A percentile compares a stretch with the other conserved stretches of the same genome.
These are phyloP conservation scores for Solanum habrochaites DNA, from an alignment of 257 asterid genomes.

Conservation along the genomic window DNA sequence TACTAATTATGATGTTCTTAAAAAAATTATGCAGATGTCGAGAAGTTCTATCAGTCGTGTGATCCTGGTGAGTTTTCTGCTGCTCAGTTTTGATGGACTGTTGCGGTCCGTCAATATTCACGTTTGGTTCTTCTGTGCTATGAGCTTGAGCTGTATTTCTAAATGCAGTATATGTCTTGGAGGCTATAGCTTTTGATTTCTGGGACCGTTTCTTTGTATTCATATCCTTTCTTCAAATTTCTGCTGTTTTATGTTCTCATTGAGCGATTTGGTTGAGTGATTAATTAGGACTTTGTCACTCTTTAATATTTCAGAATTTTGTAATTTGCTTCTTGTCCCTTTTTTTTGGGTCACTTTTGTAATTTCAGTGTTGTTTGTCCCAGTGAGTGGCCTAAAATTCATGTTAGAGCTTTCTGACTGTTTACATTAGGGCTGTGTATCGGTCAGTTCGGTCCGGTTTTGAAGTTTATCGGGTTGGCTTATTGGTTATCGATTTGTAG, in stretches of 20 bases:
- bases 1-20: not conserved
- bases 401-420: not conserved
- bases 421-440: too few relatives aligned
- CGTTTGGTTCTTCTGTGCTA: not conserved
- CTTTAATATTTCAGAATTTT: not conserved
- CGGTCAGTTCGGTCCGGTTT: too few relatives aligned
- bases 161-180: not conserved
- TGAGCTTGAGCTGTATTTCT: not conserved
- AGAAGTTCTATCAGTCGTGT: constrained; percentile 72
- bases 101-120: not conserved
- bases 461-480: too few relatives aligned
- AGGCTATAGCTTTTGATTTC: not conserved
- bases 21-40: constrained; percentile 51
- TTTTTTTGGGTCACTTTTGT: not conserved
- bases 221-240: not conserved
- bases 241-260: not conserved
- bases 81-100: not conserved
- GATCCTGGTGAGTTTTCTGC: constrained; percentile 66
- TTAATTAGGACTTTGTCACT: not conserved
- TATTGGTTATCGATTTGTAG: too few relatives aligned
- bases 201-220: not conserved
- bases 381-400: not conserved
- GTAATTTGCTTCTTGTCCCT: not conserved
- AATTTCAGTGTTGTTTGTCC: not conserved
- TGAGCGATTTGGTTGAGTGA: not conserved